These are phyloP conservation scores for Eimeria praecox DNA, from an alignment of 169 alveolate genomes.

Conservation along the genomic window DNA sequence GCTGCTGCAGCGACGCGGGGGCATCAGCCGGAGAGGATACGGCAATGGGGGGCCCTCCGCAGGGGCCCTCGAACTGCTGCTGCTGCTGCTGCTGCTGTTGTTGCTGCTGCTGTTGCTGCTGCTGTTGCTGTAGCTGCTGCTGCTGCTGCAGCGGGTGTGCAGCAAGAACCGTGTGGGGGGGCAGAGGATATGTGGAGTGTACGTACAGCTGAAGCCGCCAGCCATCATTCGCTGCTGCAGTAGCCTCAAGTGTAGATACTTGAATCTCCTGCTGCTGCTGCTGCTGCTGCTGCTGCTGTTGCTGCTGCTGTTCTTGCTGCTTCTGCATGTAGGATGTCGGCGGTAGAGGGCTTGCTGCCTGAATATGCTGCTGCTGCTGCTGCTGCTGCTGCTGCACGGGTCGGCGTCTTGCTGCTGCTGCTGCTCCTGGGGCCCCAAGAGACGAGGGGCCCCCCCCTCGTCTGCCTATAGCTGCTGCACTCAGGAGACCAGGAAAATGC, in stretches of 20 bases:
- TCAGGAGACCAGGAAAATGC: slow-evolving; percentile 1
- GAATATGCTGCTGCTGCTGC: slow-evolving; percentile 5
- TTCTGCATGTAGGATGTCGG: background rate
- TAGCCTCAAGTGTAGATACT: no score
- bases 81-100: background rate
- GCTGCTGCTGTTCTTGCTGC: background rate
- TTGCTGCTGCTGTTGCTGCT: background rate
- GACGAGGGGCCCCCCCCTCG: slow-evolving; percentile 10
- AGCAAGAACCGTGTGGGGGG: background rate
- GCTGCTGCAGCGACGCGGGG: background rate
- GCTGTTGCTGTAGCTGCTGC: background rate
- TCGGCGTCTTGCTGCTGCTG: slow-evolving; percentile 22
- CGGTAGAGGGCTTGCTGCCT: background rate
- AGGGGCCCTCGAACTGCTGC: background rate
- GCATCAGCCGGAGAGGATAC: background rate
- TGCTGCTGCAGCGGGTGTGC: slow-evolving; percentile 28
- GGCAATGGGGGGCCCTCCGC: slow-evolving; percentile 17
- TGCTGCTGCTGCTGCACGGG: slow-evolving; percentile 7
- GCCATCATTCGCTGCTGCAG: background rate
- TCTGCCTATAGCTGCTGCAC: slow-evolving; percentile 18
- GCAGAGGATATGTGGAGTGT: slow-evolving; percentile 5
- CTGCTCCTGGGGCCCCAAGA: background rate
- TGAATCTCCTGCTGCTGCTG: background rate
- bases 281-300: background rate
- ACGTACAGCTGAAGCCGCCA: slow-evolving; percentile 49